These are phyloP conservation scores for Castanea sativa DNA, from an alignment of 306 rosid genomes.

Conservation along the genomic window DNA sequence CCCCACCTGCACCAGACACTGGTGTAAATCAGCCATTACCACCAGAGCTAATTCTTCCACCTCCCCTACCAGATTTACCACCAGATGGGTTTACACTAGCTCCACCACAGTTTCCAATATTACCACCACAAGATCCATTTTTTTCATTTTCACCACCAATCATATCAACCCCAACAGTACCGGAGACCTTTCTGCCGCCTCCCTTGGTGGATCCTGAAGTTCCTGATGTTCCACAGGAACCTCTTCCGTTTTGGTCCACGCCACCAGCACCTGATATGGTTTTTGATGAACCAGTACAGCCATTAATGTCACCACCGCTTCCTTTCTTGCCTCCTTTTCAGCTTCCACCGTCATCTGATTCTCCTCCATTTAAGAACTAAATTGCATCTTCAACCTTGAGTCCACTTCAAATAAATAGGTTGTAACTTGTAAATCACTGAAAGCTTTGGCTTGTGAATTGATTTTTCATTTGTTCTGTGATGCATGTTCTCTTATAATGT, in stretches of 20 bases:
- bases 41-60: conserved; percentile 35
- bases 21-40: conserved; percentile 16
- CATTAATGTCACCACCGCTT: conserved; percentile 27
- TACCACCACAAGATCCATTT: conserved; percentile 38
- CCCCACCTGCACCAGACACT: background rate
- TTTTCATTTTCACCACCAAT: conserved; percentile 36
- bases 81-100: conserved; percentile 34
- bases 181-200: conserved; percentile 35
- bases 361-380: conserved; percentile 17
- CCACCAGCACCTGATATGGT: conserved; percentile 37
- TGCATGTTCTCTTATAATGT: background rate
- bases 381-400: background rate
- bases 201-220: conserved; percentile 41
- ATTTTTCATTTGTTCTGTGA: background rate
- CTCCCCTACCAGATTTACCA: conserved; percentile 35
- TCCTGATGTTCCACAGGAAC: conserved; percentile 35
- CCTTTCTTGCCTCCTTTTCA: conserved; percentile 21
- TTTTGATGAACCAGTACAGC: conserved; percentile 28
- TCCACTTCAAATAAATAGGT: background rate
- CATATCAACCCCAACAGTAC: conserved; percentile 37
- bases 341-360: conserved; percentile 14
- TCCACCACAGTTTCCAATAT: conserved; percentile 34
- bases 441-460: background rate
- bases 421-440: background rate
- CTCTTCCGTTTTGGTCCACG: conserved; percentile 31